Evolutionary conservation across 768 basidiomycete genomes (phyloP).

Genomic region (Hygrophorus pudorinus): DNA sequence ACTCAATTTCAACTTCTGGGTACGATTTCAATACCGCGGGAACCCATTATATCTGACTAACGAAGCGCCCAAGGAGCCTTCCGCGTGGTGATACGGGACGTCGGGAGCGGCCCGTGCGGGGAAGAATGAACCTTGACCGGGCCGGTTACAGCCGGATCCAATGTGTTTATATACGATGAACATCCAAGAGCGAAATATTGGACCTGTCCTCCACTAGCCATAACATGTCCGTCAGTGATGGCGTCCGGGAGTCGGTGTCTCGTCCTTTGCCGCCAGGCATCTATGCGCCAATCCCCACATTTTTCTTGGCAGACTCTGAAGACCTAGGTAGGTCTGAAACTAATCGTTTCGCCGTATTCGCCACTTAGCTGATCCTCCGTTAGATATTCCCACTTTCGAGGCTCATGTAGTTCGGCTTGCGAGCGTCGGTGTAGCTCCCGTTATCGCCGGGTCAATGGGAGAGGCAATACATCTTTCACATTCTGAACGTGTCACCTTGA

Average conservation of each 20-base stretch:
- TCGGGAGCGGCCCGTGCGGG: too few species aligned
- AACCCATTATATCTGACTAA: too few species aligned
- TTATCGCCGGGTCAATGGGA: conserved; percentile 78
- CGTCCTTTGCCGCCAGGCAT: conserved; percentile 67
- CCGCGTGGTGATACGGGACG: too few species aligned
- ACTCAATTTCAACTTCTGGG: too few species aligned
- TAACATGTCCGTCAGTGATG: not conserved
- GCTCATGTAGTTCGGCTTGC: conserved; percentile 57
- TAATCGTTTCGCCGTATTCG: conserved; percentile 4
- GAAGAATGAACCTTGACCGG: too few species aligned
- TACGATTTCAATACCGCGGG: too few species aligned
- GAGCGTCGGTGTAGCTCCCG: conserved; percentile 55
- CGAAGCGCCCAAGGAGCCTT: too few species aligned
- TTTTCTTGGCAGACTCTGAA: conserved; percentile 67
- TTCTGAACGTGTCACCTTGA: conserved; percentile 53
- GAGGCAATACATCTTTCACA: conserved; percentile 71
- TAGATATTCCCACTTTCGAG: conserved; percentile 62
- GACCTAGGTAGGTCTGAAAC: conserved; percentile 58
- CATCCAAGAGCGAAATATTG: too few species aligned
- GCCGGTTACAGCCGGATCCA: too few species aligned
- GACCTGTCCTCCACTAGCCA: not conserved
- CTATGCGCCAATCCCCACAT: conserved; percentile 80
- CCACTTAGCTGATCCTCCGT: conserved; percentile 3
- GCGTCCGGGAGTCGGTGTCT: not conserved
- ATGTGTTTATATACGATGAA: too few species aligned